Evolutionary conservation across 441 rosid species (phyloP).

Genomic region (Monsonia emarginata): DNA sequence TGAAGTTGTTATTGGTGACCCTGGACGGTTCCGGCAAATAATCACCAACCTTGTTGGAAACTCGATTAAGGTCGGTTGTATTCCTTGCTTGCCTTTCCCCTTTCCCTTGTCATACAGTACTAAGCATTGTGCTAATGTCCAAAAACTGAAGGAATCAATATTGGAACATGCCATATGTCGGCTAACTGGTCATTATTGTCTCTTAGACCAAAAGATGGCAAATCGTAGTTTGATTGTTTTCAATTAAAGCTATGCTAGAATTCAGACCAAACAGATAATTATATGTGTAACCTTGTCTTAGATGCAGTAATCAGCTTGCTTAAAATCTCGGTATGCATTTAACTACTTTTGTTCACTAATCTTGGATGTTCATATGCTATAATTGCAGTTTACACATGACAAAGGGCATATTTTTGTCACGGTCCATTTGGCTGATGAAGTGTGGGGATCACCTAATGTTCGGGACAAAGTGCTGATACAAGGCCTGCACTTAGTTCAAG

Average conservation of each 20-base stretch:
- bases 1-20: conserved; percentile 71
- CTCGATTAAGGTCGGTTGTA: conserved; percentile 59
- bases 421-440: conserved; percentile 69
- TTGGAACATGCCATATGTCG: no score
- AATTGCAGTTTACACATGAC: conserved; percentile 64
- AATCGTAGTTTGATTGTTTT: no score
- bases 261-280: no score
- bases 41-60: conserved; percentile 89
- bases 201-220: no score
- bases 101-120: no score
- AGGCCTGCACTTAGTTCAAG: conserved; percentile 36
- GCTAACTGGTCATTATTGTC: no score
- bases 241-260: not conserved
- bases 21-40: conserved; percentile 76
- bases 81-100: not conserved
- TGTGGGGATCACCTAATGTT: conserved; percentile 27
- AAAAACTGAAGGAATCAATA: no score
- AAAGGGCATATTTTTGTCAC: conserved; percentile 84
- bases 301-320: not conserved
- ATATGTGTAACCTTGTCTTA: not conserved
- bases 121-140: no score
- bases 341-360: not conserved
- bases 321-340: no score
- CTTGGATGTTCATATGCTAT: not conserved
- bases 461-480: conserved; percentile 50